Percentiles rank a stretch among this genome's conserved stretches.
phyloP scores from a whole-genome alignment of 805 yeast species.

The Starmerella etchellsii region DNA sequence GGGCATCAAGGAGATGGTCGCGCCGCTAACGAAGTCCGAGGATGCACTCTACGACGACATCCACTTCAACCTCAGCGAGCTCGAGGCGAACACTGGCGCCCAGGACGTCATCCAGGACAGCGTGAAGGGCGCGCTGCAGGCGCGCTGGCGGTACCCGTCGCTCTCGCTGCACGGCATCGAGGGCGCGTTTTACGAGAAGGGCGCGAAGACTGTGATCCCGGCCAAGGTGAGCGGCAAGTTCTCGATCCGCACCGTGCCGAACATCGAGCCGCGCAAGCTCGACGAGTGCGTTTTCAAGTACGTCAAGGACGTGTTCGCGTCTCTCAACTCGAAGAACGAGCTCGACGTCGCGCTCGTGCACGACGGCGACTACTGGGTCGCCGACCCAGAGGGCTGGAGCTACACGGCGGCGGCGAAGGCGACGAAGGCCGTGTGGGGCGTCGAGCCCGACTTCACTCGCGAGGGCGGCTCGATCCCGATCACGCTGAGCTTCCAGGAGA shows the following conservation, averaged over 20 bases:
- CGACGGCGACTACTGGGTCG: constrained; percentile 93
- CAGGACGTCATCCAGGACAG: constrained; percentile 63
- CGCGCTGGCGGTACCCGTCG: constrained; percentile 98
- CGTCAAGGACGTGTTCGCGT: constrained; percentile 50
- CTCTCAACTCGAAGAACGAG: constrained; percentile 65
- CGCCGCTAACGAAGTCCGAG: constrained; percentile 77
- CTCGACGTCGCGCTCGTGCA: constrained; percentile 66
- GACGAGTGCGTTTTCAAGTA: constrained; percentile 65
- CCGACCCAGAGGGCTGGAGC: constrained; percentile 83
- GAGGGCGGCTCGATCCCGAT: constrained; percentile 99
- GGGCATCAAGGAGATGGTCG: constrained; percentile 88
- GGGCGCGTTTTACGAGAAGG: constrained; percentile 89
- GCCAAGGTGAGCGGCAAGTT: constrained; percentile 89
- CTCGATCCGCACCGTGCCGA: constrained; percentile 93
- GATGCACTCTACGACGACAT: constrained; percentile 66
- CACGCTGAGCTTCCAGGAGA: constrained; percentile 83
- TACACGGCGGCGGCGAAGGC: constrained; percentile 93
- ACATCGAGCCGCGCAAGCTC: constrained; percentile 68
- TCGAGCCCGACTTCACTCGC: constrained; percentile 93
- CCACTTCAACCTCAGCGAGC: constrained; percentile 71
- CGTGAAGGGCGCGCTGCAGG: constrained; percentile 82
- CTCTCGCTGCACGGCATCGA: constrained; percentile 92
- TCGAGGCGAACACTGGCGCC: constrained; percentile 82
- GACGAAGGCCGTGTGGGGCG: constrained; percentile 85
- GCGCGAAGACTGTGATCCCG: constrained; percentile 98